Conservation (phyloP, 208 protist genomes). For the Herpetomonas muscarum region DNA sequence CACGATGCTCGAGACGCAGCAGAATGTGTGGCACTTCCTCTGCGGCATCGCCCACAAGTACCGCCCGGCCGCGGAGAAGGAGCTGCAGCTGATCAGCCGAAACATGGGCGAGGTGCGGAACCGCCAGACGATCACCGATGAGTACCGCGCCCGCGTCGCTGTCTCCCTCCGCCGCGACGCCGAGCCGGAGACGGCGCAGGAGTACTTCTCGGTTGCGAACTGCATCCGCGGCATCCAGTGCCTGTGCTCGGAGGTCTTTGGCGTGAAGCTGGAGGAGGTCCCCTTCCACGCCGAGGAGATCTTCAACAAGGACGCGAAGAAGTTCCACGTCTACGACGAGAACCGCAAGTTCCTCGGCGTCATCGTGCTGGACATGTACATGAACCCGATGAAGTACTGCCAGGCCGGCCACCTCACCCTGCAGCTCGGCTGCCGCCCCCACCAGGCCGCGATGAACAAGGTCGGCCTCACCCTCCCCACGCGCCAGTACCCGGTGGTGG, state of each 20-base stretch:
- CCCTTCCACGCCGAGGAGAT: slow-evolving; percentile 71
- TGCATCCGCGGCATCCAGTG: slow-evolving; percentile 88
- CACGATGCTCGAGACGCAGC: slow-evolving; percentile 85
- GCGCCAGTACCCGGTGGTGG: slow-evolving; percentile 88
- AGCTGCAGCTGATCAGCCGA: slow-evolving; percentile 68
- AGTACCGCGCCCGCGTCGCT: slow-evolving; percentile 71
- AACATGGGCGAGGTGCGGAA: slow-evolving; percentile 78
- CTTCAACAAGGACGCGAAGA: slow-evolving; percentile 78
- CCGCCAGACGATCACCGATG: slow-evolving; percentile 74
- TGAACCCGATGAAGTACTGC: slow-evolving; percentile 83
- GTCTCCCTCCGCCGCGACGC: slow-evolving; percentile 61
- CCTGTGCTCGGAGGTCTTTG: slow-evolving; percentile 89
- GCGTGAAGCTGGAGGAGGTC: slow-evolving; percentile 75
- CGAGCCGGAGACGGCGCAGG: slow-evolving; percentile 53
- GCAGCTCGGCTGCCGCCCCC: slow-evolving; percentile 82
- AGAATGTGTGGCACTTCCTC: slow-evolving; percentile 90
- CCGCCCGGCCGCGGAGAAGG: slow-evolving; percentile 68
- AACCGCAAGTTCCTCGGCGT: slow-evolving; percentile 78
- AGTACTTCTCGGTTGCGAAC: slow-evolving; percentile 91
- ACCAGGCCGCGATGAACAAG: slow-evolving; percentile 64
- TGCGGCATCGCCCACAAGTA: slow-evolving; percentile 85
- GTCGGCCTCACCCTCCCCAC: slow-evolving; percentile 78
- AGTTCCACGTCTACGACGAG: slow-evolving; percentile 88
- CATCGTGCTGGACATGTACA: slow-evolving; percentile 92
- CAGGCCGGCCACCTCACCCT: slow-evolving; percentile 88